Evolutionary conservation across 768 basidiomycete species (phyloP), one percentile per base, ranked within the genome.

Genomic region (Termitomyces bulborhizus): DNA sequence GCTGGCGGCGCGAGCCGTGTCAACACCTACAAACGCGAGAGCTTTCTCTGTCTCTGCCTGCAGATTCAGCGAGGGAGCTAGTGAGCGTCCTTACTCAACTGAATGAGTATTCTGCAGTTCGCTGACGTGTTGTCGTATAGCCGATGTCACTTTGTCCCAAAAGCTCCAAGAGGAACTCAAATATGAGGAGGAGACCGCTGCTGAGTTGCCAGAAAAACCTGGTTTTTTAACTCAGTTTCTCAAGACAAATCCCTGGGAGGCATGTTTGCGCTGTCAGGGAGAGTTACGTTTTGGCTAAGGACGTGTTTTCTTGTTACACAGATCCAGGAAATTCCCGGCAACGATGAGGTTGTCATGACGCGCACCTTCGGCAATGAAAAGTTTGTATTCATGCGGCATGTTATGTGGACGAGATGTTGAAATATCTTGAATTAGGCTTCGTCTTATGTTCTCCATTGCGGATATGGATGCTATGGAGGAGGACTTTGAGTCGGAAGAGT

Each of bases 301-400:
- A 29, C 29, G 36, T 36, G 12, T 34, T 46, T 18, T 53, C 56
- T 27, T 6, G 37, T 16, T 32, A 11, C 9, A n/a, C 27, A 91
- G 86, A 78, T 98, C 60, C 77, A 83, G 54, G 90, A 96, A 67
- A 69, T 68, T 12, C 60, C 72, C 5, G 89, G 88, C 37, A 79
- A 83, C 53, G 94, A 96, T 69, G 94, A 97, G 70, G 83, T 98
- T 39, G 72, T 79, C 26, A 71, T 98, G 42, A 75, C 75, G n/a
- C 84, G 94, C 61, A 85, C 83, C 62, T 96, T 93, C 69, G 94
- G 92, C 58, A 92, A 91, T 62, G 96, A 98, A 73, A 81, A 71
- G 93, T 96, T 62, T 54, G 88, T 80, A 12, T 59, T 42, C 15
- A 26, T 40, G 44, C 16, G 43, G 27, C 55, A 41, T 12, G 29